Evolutionary conservation across 495 filamentous ascomycete genomes (phyloP).

Genomic region (Lichina pygmaea): DNA sequence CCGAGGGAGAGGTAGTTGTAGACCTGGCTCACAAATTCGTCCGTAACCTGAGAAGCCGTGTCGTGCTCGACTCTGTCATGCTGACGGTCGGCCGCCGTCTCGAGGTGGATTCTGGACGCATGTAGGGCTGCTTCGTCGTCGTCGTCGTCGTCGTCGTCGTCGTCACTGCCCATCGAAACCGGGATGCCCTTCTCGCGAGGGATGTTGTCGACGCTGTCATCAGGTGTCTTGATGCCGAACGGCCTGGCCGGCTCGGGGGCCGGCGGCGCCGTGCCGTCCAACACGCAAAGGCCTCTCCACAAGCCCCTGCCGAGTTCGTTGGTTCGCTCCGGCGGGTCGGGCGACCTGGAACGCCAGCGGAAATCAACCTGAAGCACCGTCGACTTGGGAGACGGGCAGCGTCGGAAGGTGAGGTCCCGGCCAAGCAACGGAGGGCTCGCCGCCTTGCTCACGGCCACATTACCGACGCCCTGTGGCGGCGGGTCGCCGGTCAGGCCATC

Average conservation of each 20-base stretch:
- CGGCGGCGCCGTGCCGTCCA: background rate
- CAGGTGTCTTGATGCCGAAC: slow-evolving; percentile 3
- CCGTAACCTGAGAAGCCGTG: slow-evolving; percentile 21
- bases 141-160: too few relatives aligned
- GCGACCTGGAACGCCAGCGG: background rate
- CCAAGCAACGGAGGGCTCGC: slow-evolving; percentile 68
- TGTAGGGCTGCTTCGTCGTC: slow-evolving; percentile 8
- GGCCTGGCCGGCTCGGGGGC: background rate
- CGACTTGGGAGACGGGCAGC: slow-evolving; percentile 50
- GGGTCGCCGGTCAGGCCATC: too few relatives aligned
- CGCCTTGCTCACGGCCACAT: slow-evolving; percentile 21
- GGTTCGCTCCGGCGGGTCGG: slow-evolving; percentile 7
- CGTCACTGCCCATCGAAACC: too few relatives aligned
- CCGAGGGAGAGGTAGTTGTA: slow-evolving; percentile 89
- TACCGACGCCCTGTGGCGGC: slow-evolving; percentile 14
- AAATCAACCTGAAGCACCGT: slow-evolving; percentile 39
- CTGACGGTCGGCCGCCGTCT: background rate
- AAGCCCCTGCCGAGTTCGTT: slow-evolving; percentile 14
- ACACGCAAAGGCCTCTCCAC: slow-evolving; percentile 29
- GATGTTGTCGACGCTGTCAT: background rate
- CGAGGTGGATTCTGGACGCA: too few relatives aligned
- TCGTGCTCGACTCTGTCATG: slow-evolving; percentile 27
- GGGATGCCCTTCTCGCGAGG: too few relatives aligned
- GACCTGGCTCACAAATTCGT: slow-evolving; percentile 76
- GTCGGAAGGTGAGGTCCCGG: slow-evolving; percentile 42